Evolutionary conservation across 306 rosid species (phyloP).

Genomic region (Comarum palustre): DNA sequence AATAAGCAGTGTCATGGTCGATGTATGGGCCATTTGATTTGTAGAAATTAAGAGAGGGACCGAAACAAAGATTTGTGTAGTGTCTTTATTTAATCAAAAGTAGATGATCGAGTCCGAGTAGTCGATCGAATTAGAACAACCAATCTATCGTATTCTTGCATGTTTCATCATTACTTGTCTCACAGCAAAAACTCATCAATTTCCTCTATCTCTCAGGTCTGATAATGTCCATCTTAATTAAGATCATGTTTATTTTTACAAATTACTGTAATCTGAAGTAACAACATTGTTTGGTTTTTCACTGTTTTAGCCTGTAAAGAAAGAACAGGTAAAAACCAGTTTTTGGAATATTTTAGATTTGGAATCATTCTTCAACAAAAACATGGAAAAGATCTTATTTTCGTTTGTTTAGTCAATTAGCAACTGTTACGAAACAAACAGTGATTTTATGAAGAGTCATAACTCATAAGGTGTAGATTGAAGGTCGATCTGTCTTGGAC

Average conservation of each 20-base stretch:
- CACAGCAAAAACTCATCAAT: not conserved
- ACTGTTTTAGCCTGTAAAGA: not conserved
- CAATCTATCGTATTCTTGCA: not conserved
- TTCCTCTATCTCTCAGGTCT: not conserved
- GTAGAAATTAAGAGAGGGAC: not conserved
- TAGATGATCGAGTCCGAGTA: not conserved
- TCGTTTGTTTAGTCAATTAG: not conserved
- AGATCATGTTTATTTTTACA: not conserved
- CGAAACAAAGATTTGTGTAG: not conserved
- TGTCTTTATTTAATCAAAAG: slow-evolving; percentile 7
- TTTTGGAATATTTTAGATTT: not conserved
- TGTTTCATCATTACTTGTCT: not conserved
- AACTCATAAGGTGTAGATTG: not conserved
- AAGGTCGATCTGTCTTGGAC: not conserved
- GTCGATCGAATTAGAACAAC: not conserved
- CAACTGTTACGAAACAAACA: not conserved
- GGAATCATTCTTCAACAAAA: not conserved
- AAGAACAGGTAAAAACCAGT: not conserved
- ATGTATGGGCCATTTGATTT: not conserved
- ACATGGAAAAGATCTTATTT: not conserved
- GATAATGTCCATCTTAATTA: not conserved
- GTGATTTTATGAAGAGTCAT: not conserved
- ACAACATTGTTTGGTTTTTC: not conserved
- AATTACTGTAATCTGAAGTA: not conserved
- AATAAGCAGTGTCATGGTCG: not conserved